Evolutionary conservation across 2,329 filamentous ascomycete genomes (phyloP), one percentile per base, ranked within the genome.

Genomic region (Nemania diffusa): DNA sequence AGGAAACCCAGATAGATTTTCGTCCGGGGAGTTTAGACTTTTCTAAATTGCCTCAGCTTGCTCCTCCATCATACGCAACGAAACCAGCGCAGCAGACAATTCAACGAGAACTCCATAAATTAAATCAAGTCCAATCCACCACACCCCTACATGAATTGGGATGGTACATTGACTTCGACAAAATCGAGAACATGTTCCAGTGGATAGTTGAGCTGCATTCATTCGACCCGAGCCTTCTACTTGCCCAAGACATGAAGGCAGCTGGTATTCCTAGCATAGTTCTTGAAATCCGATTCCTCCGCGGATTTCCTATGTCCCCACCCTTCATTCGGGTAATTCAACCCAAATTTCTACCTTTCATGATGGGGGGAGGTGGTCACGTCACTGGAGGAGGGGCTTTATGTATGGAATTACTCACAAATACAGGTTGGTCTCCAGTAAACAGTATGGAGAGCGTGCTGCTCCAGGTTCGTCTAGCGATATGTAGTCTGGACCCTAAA

Each of bases 201-300:
- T 97, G 94, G 94, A 93, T 97, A 65, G 89, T 97, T 5, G 92
- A 97, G 77, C 82, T 97, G 1, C 94, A 97, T 77, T 92, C 90
- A 50, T 97, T 97, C 74, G 90, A 93, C 26, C 70, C 81, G 0
- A 77, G 81, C 1, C 83, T 96, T 0, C 92, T 91, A 0, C 82
- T 97, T 0, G 90, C 91, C 0, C 76, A 85, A 60, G 94, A 97
- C 75, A 93, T 97, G 88, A 88, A 90, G 76, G 73, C 77, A 2
- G 83, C 81, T 0, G 84, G 83, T 0, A 72, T 91, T 64, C 86
- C 83, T 24, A 94, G 92, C 74, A 82, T 97, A 44, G 89, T 97
- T 0, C 79, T 97, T 11, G 94, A 97, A 79, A 81, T 97, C 48
- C 91, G 93, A 2, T 97, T 97, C 74, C 89, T 92, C 2, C 84